Evolutionary conservation across 257 asterid genomes (phyloP), one percentile per base, ranked within the genome.

Genomic region (Lycium barbarum): DNA sequence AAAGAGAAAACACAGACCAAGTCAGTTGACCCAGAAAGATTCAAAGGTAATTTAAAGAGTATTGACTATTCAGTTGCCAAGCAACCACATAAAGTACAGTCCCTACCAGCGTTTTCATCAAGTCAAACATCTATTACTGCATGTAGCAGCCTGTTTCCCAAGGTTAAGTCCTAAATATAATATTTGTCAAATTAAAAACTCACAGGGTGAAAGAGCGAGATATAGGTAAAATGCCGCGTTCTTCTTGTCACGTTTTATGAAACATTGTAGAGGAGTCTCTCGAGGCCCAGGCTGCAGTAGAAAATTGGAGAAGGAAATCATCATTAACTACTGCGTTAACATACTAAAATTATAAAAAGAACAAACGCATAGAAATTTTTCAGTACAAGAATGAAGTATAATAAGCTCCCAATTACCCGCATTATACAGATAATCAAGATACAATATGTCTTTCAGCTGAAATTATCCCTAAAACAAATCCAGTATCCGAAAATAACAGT

Each of bases 221-320:
- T 95, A 93, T 61, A 95, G 98, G 88, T 89, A 88, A 90, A 96
- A 96, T 40, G 91, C 86, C 1, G 92, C 90, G 10, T 85, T 96
- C 93, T 93, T 96, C 94, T 96, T 95, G 96, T 96, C 97, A 10
- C 99, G 99, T 83, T 92, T 93, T 84, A 96, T 95, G 67, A 96
- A 88, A 88, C 99, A 96, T 76, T 95, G 95, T 90, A 90, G 87
- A 2, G 98, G 97, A 86, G 89, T 51, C 43, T 93, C 98, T 4
- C 95, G 91, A 47, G 98, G 98, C 86, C 98, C 99, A 22, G 98
- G 93, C 98, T 96, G 98, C 93, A 87, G 79, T 83, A 73, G 79
- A 67, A 61, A 84, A 26, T 74, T 78, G 82, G 26, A 78, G 63
- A 53, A 33, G 14, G 45, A 51, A 53, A 17, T 13, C 17, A 53